Base-by-base conservation (phyloP, 345 rosid genomes). In the Combretum micranthum region DNA sequence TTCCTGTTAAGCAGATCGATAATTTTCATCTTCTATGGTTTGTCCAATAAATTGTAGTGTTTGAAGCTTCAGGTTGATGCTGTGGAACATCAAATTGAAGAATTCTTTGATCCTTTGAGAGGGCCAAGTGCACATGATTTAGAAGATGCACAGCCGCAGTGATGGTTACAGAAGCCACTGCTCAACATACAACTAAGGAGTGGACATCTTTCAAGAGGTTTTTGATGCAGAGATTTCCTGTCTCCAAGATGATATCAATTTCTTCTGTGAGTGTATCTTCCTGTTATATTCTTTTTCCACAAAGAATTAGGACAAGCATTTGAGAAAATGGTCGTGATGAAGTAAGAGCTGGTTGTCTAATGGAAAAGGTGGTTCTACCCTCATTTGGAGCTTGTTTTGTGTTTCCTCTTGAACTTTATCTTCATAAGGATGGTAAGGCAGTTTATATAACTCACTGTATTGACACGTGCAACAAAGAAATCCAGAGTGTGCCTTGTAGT, bases 161-260 rank as follows among this genome's bases (percentile, higher is more conserved):
- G 22, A 22, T 20, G 25, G 50, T 68, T 53, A 50, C 12, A 25
- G 80, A 60, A 45, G 56, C 64, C 63, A 62, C 57, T 47, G 19
- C 49, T 54, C 76, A 70, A 57, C 75, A 64, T 57, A 61, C 80
- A 44, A 61, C 55, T 43, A 83, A 69, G 69, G 92, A 88, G 44
- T 91, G 98, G 98, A 74, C 62, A 50, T 82, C 84, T 18, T 87
- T 86, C 68, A 91, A 74, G 77, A 81, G 95, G 71, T 66, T 79
- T 66, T 70, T 91, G 54, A 79, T 86, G 88, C 96, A 91, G 81
- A 82, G 82, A 58, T 91, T 88, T 67, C 87, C 90, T 18, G 86
- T 86, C 64, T 75, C 95, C 64, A 91, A 77, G 72, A 81, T 83
- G 80, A 66, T 78, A 52, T 77, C 95, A 22, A 55, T 71, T 54